Percentiles rank a stretch among this genome's conserved stretches.
These are phyloP conservation scores for Cystofilobasidium bisporidii DNA, from an alignment of 768 basidiomycete genomes.

Conservation along the genomic window DNA sequence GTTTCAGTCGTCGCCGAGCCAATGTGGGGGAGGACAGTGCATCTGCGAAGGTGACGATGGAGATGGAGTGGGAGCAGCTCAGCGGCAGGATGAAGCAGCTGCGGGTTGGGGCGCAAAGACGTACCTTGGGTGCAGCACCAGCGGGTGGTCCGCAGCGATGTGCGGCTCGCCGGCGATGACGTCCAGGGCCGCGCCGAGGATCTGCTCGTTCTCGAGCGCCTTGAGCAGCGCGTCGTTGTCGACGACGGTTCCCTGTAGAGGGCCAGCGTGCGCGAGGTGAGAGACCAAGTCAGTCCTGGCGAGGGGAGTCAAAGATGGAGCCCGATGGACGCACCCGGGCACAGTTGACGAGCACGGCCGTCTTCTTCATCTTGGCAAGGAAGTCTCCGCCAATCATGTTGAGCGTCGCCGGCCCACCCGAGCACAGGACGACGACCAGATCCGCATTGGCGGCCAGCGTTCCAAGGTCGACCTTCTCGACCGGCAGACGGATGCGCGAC, in stretches of 20 bases:
- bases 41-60: too few species aligned
- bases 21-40: constrained; percentile 82
- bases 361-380: constrained; percentile 72
- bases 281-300: not conserved
- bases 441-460: constrained; percentile 70
- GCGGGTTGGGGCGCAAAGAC: too few species aligned
- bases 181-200: constrained; percentile 88
- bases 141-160: constrained; percentile 60
- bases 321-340: constrained; percentile 55
- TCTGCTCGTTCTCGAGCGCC: constrained; percentile 65
- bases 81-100: not conserved
- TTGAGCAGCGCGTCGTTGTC: constrained; percentile 79
- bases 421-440: constrained; percentile 62
- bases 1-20: constrained; percentile 83
- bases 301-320: too few species aligned
- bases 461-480: constrained; percentile 40
- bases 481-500: not conserved
- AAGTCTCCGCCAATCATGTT: constrained; percentile 65
- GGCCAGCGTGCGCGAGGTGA: not conserved
- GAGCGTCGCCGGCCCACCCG: constrained; percentile 47
- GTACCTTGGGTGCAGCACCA: constrained; percentile 75
- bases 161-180: constrained; percentile 88
- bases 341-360: constrained; percentile 72
- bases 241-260: constrained; percentile 55
- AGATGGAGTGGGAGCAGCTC: too few species aligned